These are phyloP conservation scores for Candida bentonensis DNA, from an alignment of 805 yeast genomes.

Conservation along the genomic window DNA sequence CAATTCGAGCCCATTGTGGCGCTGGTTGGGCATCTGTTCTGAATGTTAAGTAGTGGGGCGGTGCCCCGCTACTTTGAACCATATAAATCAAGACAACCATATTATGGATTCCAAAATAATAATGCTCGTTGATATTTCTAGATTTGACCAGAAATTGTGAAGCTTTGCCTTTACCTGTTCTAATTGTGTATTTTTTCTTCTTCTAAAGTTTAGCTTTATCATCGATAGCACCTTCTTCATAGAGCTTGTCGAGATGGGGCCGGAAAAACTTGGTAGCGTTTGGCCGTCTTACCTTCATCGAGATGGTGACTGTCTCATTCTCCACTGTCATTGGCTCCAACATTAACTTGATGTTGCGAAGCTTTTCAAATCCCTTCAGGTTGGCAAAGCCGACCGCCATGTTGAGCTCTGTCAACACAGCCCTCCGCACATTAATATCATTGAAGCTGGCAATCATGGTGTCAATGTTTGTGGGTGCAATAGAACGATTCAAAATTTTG, in stretches of 20 bases:
- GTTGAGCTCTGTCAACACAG: slow-evolving; percentile 27
- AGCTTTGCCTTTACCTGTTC: too few species aligned
- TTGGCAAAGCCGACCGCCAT: slow-evolving; percentile 21
- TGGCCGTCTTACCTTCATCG: slow-evolving; percentile 41
- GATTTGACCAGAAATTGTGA: too few species aligned
- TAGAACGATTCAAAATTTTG: slow-evolving; percentile 20
- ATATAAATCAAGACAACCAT: too few species aligned
- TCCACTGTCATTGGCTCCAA: slow-evolving; percentile 48
- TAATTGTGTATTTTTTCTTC: too few species aligned
- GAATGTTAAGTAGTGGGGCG: too few species aligned
- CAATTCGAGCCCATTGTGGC: too few species aligned
- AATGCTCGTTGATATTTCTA: too few species aligned
- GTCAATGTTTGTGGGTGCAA: slow-evolving; percentile 15
- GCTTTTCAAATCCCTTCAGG: slow-evolving; percentile 49
- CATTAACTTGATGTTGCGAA: slow-evolving; percentile 38
- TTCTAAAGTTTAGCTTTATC: neutral
- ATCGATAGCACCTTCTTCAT: slow-evolving; percentile 30
- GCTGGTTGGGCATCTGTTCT: too few species aligned
- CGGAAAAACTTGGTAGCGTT: slow-evolving; percentile 32
- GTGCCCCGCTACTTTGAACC: too few species aligned
- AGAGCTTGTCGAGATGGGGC: slow-evolving; percentile 28
- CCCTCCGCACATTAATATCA: slow-evolving; percentile 23
- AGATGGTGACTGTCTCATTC: slow-evolving; percentile 55
- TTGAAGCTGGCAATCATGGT: slow-evolving; percentile 19
- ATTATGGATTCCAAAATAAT: too few species aligned